Conservation (phyloP, 768 basidiomycete species). For the Russula lepida region DNA sequence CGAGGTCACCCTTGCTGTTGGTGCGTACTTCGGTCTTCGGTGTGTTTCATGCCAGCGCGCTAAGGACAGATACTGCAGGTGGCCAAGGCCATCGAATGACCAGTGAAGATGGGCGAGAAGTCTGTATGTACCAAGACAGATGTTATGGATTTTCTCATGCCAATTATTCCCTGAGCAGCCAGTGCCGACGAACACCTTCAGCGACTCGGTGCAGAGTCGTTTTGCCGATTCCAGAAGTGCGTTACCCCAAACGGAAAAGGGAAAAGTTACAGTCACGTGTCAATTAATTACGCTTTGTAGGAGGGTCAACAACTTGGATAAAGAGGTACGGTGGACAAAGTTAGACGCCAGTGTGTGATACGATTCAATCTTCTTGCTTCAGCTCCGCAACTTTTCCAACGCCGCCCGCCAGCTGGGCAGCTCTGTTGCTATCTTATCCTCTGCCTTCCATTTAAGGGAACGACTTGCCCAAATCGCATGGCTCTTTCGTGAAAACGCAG, state of each 20-base stretch:
- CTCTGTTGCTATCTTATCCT: slow-evolving; percentile 69
- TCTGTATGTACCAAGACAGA: slow-evolving; percentile 42
- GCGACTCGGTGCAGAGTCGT: slow-evolving; percentile 54
- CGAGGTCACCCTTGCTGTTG: slow-evolving; percentile 26
- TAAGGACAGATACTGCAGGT: not conserved
- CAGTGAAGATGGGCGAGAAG: slow-evolving; percentile 57
- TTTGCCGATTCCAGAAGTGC: slow-evolving; percentile 55
- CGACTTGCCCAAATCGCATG: slow-evolving; percentile 60
- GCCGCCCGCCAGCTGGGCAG: slow-evolving; percentile 70
- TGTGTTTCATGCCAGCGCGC: not conserved
- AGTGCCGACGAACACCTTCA: slow-evolving; percentile 66
- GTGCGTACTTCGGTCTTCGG: slow-evolving; percentile 24
- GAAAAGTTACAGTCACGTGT: slow-evolving; percentile 1
- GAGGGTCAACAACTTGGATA: slow-evolving; percentile 53
- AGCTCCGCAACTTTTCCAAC: slow-evolving; percentile 71
- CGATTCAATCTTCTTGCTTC: slow-evolving; percentile 7
- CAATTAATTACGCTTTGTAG: slow-evolving; percentile 27
- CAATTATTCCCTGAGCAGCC: slow-evolving; percentile 30
- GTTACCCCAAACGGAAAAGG: slow-evolving; percentile 10
- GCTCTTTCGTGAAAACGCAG: slow-evolving; percentile 68
- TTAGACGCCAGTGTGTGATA: not conserved
- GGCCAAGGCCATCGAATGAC: slow-evolving; percentile 33
- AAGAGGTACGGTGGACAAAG: slow-evolving; percentile 38
- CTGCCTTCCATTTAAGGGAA: slow-evolving; percentile 61
- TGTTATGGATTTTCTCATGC: not conserved